Evolutionary conservation across 83 land plant genomes (phyloP), one percentile per base, ranked within the genome.

Genomic region (Thuja plicata): DNA sequence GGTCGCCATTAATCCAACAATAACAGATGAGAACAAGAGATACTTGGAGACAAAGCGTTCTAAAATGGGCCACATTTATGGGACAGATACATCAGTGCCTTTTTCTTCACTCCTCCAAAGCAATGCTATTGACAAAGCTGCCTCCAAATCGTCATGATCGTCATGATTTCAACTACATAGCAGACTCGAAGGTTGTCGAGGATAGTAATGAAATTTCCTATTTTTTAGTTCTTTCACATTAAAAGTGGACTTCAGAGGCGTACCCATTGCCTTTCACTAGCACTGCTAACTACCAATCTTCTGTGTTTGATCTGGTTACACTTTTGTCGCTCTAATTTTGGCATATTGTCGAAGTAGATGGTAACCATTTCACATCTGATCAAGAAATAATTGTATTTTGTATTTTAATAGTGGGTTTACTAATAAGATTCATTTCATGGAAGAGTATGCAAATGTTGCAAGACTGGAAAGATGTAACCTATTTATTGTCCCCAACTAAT

Each of bases 51-150:
- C 99, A 3, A 98, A 98, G 87, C 92, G 98, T 27, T 12, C 92
- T 71, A 98, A 97, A 88, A 95, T 98, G 99, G 99, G 99, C 12
- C 99, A 98, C 82, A 77, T 96, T 4, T 98, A 98, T 93, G 95
- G 95, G 8, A 84, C 92, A 43, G 93, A 92, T 27, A 88, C 89
- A 30, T 87, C 89, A 46, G 91, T 92, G n/a, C 89, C 71, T 9
- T 17, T 57, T 57, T 54, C 71, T 86, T 7, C 43, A 86, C 11
- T 57, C 87, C 41, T 32, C 34, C 43, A 13, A 41, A 45, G 85
- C 9, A 45, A 82, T 41, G n/a, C 8, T 82, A 32, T 10, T 73
- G 78, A 73, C 78, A 73, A 73, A 32, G 10, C 34, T 73, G 37
- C 78, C 37, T 73, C 78, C 78, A 73, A 73, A 73, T 73, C 78